phyloP scores from a whole-genome alignment of 116 monocot genomes.

The Dioscorea cayenensis region DNA sequence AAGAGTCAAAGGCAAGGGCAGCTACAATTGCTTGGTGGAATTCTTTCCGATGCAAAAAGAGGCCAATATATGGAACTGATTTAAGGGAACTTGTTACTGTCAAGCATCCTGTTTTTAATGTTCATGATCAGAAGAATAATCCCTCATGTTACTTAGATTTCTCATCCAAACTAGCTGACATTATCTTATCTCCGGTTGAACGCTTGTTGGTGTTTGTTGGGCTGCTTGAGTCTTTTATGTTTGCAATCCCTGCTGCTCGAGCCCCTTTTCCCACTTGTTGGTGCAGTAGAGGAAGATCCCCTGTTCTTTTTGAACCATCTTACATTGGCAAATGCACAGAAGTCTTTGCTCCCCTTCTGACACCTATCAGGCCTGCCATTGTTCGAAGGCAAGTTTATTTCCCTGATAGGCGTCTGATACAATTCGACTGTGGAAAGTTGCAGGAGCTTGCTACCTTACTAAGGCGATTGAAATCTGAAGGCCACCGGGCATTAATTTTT shows the following conservation, averaged over 20 bases:
- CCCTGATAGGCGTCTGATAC: slow-evolving; percentile 94
- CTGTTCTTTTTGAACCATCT: slow-evolving; percentile 41
- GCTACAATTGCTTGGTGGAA: slow-evolving; percentile 93
- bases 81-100: slow-evolving; percentile 68
- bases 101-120: slow-evolving; percentile 64
- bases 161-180: slow-evolving; percentile 71
- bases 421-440: slow-evolving; percentile 97
- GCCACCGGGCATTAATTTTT: slow-evolving; percentile 94
- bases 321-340: slow-evolving; percentile 49
- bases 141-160: slow-evolving; percentile 67
- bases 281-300: slow-evolving; percentile 61
- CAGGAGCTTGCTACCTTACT: slow-evolving; percentile 83
- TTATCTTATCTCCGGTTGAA: slow-evolving; percentile 70
- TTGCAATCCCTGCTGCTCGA: slow-evolving; percentile 94
- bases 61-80: slow-evolving; percentile 78
- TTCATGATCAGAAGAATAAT: slow-evolving; percentile 63
- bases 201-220: slow-evolving; percentile 70
- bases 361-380: slow-evolving; percentile 79
- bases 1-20: slow-evolving; percentile 62
- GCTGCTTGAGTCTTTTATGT: slow-evolving; percentile 79
- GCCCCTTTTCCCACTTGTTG: slow-evolving; percentile 74
- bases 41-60: slow-evolving; percentile 62
- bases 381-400: slow-evolving; percentile 94
- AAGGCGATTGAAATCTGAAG: slow-evolving; percentile 78
- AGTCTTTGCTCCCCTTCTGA: slow-evolving; percentile 57